Percentiles rank a stretch among this genome's conserved stretches.
Evolutionary conservation across 2,329 filamentous ascomycete species (phyloP).

Genomic region (Aspergillus viridinutans): DNA sequence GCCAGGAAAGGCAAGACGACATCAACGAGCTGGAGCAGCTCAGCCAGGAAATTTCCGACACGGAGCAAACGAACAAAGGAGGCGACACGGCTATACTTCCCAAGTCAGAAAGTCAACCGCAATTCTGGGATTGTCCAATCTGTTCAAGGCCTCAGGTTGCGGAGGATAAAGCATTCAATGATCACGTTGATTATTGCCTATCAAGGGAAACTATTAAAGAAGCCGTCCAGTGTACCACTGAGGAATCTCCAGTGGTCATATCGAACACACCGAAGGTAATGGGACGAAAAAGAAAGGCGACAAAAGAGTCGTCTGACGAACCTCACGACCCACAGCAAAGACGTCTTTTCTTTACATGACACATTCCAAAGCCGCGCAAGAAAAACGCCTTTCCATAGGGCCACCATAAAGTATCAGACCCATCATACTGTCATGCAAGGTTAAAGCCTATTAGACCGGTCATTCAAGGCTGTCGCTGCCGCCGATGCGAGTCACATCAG

Average conservation of each 20-base stretch:
- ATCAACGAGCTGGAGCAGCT: constrained; percentile 59
- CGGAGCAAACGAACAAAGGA: constrained; percentile 20
- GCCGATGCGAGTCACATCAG: neutral
- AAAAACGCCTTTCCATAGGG: neutral
- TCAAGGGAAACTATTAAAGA: constrained; percentile 83
- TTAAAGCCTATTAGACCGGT: neutral
- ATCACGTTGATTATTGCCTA: constrained; percentile 88
- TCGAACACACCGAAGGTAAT: constrained; percentile 7
- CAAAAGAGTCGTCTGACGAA: constrained; percentile 32
- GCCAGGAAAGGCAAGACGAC: constrained; percentile 57
- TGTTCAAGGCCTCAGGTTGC: constrained; percentile 72
- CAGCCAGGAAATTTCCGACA: constrained; percentile 50
- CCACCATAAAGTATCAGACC: constrained; percentile 7
- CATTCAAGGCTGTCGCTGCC: neutral
- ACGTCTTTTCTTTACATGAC: constrained; percentile 33
- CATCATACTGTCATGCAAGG: neutral
- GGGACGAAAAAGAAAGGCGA: constrained; percentile 32
- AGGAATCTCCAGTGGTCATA: constrained; percentile 10
- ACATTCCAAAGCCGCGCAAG: neutral
- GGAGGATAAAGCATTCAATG: constrained; percentile 75
- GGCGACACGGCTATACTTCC: constrained; percentile 10
- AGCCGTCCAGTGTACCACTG: constrained; percentile 57
- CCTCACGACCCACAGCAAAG: constrained; percentile 28
- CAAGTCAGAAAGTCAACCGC: constrained; percentile 26
- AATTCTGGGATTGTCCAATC: constrained; percentile 82